Evolutionary conservation across 2,329 filamentous ascomycete species (phyloP).

Genomic region (Boeremia lycopersici): DNA sequence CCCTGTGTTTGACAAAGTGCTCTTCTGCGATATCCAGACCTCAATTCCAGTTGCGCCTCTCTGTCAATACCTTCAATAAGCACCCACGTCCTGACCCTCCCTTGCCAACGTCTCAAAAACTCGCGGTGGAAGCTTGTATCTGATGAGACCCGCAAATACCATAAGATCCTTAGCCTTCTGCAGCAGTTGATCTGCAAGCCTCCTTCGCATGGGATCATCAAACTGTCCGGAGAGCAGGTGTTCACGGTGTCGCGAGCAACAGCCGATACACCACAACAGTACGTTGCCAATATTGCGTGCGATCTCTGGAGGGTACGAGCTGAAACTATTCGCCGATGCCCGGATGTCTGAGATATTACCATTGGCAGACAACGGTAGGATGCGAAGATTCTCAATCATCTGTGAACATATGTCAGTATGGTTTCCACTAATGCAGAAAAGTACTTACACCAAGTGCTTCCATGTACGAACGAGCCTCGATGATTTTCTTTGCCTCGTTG

Average conservation of each 20-base stretch:
- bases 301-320: conserved; percentile 77
- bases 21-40: conserved; percentile 1
- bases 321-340: conserved; percentile 78
- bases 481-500: conserved; percentile 64
- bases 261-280: conserved; percentile 90
- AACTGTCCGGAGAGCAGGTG: conserved; percentile 73
- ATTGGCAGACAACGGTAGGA: conserved; percentile 77
- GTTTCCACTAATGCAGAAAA: neutral
- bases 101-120: conserved; percentile 87
- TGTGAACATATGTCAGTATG: conserved; percentile 42
- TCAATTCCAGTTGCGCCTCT: conserved; percentile 4
- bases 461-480: conserved; percentile 65
- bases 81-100: conserved; percentile 60
- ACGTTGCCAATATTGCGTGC: conserved; percentile 89
- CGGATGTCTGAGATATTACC: conserved; percentile 82
- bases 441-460: conserved; percentile 68
- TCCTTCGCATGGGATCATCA: conserved; percentile 65
- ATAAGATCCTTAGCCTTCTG: conserved; percentile 88
- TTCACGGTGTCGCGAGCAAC: conserved; percentile 76
- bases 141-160: conserved; percentile 90
- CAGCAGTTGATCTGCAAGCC: conserved; percentile 69
- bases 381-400: conserved; percentile 75
- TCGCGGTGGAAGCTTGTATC: conserved; percentile 85
- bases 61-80: conserved; percentile 25
- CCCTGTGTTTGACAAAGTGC: neutral